Evolutionary conservation across 164 flowering plant species (phyloP).

Genomic region (Dillenia turbinata): DNA sequence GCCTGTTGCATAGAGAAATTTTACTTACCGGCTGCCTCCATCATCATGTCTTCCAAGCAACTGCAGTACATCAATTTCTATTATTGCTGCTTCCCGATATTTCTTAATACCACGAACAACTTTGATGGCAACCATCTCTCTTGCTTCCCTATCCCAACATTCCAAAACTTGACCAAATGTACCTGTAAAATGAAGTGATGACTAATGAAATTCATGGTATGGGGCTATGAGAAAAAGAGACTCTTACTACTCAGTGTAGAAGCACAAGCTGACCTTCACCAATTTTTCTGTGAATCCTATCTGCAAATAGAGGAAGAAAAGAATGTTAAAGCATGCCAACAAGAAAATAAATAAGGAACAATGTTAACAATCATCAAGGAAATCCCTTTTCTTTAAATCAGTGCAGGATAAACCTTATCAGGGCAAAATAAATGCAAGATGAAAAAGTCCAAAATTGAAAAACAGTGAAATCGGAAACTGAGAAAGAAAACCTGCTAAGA

Average conservation of each 20-base stretch:
- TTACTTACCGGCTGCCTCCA: slow-evolving; percentile 28
- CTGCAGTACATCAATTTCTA: slow-evolving; percentile 12
- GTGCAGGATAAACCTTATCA: too few species aligned
- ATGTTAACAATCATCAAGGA: not conserved
- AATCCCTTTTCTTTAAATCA: too few species aligned
- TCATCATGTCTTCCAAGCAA: slow-evolving; percentile 34
- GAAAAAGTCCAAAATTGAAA: too few species aligned
- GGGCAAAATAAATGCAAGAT: too few species aligned
- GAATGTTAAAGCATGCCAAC: not conserved
- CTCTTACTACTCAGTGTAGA: not conserved
- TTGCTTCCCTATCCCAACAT: slow-evolving; percentile 7
- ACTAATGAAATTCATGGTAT: too few species aligned
- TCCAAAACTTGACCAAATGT: slow-evolving; percentile 47
- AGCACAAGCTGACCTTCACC: slow-evolving; percentile 36
- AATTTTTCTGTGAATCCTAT: slow-evolving; percentile 39
- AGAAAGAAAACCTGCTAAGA: too few species aligned
- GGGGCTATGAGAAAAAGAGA: too few species aligned
- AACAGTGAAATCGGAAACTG: too few species aligned
- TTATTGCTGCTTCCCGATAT: slow-evolving; percentile 40
- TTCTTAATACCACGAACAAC: slow-evolving; percentile 40
- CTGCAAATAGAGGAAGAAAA: slow-evolving; percentile 25
- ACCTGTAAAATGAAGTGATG: slow-evolving; percentile 19
- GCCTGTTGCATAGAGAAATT: not conserved
- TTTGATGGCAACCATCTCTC: slow-evolving; percentile 43
- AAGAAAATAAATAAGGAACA: not conserved